Base-by-base conservation (phyloP, 1,139 yeast genomes). In the Saccharomyces hybrid region DNA sequence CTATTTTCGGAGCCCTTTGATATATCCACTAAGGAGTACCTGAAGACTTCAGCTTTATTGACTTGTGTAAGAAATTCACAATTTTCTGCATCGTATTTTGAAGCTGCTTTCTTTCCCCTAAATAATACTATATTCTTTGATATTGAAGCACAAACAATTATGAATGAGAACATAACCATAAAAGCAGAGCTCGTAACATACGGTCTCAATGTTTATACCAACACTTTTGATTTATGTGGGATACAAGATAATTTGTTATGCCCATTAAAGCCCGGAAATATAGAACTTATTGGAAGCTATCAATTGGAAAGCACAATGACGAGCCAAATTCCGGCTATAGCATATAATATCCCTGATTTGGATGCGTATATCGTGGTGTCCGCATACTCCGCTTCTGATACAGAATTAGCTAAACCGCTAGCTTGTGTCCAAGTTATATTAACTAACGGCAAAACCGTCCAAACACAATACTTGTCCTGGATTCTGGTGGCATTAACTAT, bases 391-490 rank as follows among this genome's bases (percentile, higher is more conserved):
- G 68, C 73, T 11, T 72, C 74, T 52, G 80, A 80, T 58, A 67
- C 72, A 9, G 51, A 55, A 13, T 57, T 55, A 44, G 49, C 58
- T 13, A 70, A 72, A 7, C 79, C 85, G 1, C 75, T 91, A 58
- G 99, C 99, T 1, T 93, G 99, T 78, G 96, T 95, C 8, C 91
- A 88, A 68, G 97, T 98, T 0, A 78, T 83, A 25, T 76, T 93
- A 57, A 74, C 87, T 31, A 93, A 95, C 71, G 97, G 93, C 57
- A 89, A 88, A 68, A 90, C 99, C 1, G 99, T 93, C 38, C 96
- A 91, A 71, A 90, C 97, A 32, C 83, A 83, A 66, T 90, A 88
- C 63, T 99, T 97, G 6, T 81, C 96, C 7, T 95, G 99, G 99
- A 96, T 96, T 23, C 86, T 93, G 63, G 98, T 97, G 6, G 95